phyloP scores from a whole-genome alignment of 352 stramenopile species.

The Phytophthora crassamura region DNA sequence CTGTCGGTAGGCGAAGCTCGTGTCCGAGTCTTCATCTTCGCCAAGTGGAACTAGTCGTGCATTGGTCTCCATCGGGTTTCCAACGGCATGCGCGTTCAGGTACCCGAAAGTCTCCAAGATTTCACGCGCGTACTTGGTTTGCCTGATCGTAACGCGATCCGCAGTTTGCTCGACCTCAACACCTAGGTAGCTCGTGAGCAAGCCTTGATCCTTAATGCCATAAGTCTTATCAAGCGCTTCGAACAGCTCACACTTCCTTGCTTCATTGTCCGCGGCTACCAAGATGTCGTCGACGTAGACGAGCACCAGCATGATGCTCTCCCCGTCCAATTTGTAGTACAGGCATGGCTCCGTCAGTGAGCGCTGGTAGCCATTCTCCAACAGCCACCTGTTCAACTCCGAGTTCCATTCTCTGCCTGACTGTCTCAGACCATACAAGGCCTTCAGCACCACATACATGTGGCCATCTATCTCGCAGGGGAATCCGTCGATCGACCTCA shows the following conservation, averaged over 20 bases:
- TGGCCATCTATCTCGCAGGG: slow-evolving; percentile 2
- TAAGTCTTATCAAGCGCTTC: slow-evolving; percentile 1
- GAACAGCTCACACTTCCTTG: slow-evolving; percentile 15
- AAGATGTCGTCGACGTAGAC: slow-evolving; percentile 18
- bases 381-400: slow-evolving; percentile 4
- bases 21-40: background rate
- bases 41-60: slow-evolving; percentile 1
- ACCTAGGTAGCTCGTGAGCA: background rate
- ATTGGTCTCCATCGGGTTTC: slow-evolving; percentile 10
- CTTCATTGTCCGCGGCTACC: slow-evolving; percentile 8
- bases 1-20: slow-evolving; percentile 4
- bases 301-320: background rate
- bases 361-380: background rate
- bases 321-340: slow-evolving; percentile 9
- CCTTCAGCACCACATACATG: slow-evolving; percentile 1
- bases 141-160: background rate
- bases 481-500: slow-evolving; percentile 1
- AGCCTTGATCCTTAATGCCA: slow-evolving; percentile 11
- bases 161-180: slow-evolving; percentile 5
- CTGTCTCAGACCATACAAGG: slow-evolving; percentile 12
- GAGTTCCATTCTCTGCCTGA: slow-evolving; percentile 11
- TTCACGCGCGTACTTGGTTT: slow-evolving; percentile 4
- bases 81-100: slow-evolving; percentile 8
- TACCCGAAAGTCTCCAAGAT: slow-evolving; percentile 13
- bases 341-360: slow-evolving; percentile 10